phyloP scores from a whole-genome alignment of 2,329 filamentous ascomycete species.

The Ceratocystis smalleyi region DNA sequence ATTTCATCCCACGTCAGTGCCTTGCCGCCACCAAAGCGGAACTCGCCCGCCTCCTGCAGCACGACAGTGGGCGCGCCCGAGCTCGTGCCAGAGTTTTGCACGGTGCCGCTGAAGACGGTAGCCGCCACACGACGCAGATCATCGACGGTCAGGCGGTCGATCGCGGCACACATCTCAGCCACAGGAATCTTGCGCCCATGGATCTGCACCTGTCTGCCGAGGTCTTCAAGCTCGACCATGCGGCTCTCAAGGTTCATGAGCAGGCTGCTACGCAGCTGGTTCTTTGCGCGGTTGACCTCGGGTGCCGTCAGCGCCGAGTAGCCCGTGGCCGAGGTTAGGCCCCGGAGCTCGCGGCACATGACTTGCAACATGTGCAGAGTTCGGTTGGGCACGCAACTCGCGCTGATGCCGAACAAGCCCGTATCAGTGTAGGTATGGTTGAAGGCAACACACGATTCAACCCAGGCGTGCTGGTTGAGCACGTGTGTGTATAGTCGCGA shows the following conservation, averaged over 20 bases:
- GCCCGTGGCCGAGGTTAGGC: constrained; percentile 60
- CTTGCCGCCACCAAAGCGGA: constrained; percentile 31
- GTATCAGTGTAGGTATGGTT: constrained; percentile 96
- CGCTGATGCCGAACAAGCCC: constrained; percentile 85
- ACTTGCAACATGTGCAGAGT: constrained; percentile 80
- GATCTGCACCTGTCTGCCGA: constrained; percentile 91
- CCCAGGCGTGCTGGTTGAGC: constrained; percentile 93
- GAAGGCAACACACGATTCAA: constrained; percentile 88
- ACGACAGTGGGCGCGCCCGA: constrained; percentile 88
- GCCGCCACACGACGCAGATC: constrained; percentile 72
- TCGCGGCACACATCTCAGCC: constrained; percentile 78
- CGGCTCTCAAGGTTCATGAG: constrained; percentile 95
- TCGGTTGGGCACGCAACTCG: constrained; percentile 64
- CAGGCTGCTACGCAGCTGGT: constrained; percentile 76
- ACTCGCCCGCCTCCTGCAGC: constrained; percentile 73
- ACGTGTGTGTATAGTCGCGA: constrained; percentile 94
- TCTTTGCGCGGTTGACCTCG: constrained; percentile 89
- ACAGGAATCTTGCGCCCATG: constrained; percentile 86
- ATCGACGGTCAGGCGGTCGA: constrained; percentile 62
- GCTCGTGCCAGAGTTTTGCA: constrained; percentile 59
- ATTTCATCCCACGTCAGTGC: constrained; percentile 75
- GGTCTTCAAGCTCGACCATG: constrained; percentile 94
- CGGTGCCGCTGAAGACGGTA: constrained; percentile 60
- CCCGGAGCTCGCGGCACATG: constrained; percentile 78
- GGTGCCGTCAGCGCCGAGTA: constrained; percentile 53